Percentiles rank a stretch among this genome's conserved stretches.
Evolutionary conservation across 768 basidiomycete species (phyloP).

Genomic region (Leucosporidium scottii): DNA sequence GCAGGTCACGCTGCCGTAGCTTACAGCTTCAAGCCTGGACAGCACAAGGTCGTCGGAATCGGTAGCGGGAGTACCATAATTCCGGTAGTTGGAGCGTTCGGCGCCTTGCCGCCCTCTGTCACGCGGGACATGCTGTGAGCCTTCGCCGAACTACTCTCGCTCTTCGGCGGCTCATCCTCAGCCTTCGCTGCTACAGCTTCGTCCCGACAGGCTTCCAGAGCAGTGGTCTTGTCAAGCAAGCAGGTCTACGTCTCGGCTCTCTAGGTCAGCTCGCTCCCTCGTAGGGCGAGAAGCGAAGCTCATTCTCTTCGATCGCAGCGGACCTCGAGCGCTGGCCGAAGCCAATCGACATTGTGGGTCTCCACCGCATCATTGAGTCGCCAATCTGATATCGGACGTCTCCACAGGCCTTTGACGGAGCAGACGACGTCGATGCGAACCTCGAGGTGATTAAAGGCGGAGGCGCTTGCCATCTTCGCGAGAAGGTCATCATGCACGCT

Average conservation of each 20-base stretch:
- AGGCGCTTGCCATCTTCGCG: slow-evolving; percentile 66
- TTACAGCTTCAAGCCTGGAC: not conserved
- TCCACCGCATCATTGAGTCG: no score
- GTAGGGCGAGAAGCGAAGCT: no score
- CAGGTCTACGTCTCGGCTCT: not conserved
- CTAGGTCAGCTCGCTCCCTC: not conserved
- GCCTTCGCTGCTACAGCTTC: no score
- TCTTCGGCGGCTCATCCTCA: no score
- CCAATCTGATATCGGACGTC: no score
- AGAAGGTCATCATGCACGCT: slow-evolving; percentile 91
- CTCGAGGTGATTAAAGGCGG: slow-evolving; percentile 4
- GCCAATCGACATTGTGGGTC: no score
- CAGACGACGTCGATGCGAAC: slow-evolving; percentile 4
- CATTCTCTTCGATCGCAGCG: not conserved
- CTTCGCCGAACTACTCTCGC: not conserved
- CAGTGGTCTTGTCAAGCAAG: not conserved
- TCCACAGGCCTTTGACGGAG: slow-evolving; percentile 1
- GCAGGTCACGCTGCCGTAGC: slow-evolving; percentile 31
- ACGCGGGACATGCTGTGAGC: no score
- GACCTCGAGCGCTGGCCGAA: not conserved
- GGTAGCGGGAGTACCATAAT: not conserved
- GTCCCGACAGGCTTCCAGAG: not conserved
- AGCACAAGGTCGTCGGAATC: not conserved
- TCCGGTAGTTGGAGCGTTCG: not conserved
- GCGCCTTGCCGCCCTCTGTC: not conserved